phyloP scores from a whole-genome alignment of 331 rosid species.

The Acacia concinna region DNA sequence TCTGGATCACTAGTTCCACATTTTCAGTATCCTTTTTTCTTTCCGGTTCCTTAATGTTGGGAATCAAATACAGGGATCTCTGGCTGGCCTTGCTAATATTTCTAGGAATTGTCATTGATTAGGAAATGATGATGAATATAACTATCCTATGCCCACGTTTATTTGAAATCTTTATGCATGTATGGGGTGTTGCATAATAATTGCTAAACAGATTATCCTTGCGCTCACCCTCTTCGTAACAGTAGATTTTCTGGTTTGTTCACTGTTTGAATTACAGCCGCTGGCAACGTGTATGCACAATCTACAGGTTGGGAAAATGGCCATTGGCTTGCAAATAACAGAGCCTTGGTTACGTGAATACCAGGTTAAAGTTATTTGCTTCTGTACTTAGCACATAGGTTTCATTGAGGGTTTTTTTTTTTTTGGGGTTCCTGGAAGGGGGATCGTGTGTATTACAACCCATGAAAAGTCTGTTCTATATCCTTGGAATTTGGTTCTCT shows the following conservation, averaged over 20 bases:
- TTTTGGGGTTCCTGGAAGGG: neutral
- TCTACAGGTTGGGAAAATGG: slow-evolving; percentile 80
- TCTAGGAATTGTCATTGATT: neutral
- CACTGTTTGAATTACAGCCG: slow-evolving; percentile 54
- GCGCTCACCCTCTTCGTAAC: neutral
- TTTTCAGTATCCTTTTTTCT: neutral
- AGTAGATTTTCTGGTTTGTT: slow-evolving; percentile 19
- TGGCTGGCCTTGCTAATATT: neutral
- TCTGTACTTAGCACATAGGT: neutral
- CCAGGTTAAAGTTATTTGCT: slow-evolving; percentile 58
- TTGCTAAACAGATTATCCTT: neutral
- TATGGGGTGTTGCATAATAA: neutral
- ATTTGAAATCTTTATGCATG: neutral
- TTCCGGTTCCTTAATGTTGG: neutral
- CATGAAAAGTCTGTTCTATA: neutral
- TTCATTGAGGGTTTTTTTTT: neutral
- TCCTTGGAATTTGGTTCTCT: neutral
- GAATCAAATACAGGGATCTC: neutral
- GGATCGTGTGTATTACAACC: neutral
- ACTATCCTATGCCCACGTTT: neutral
- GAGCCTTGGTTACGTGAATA: slow-evolving; percentile 99
- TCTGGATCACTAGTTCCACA: neutral
- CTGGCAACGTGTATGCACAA: slow-evolving; percentile 94
- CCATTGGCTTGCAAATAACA: slow-evolving; percentile 87
- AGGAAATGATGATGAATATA: neutral